phyloP scores from a whole-genome alignment of 495 filamentous ascomycete species.

The Lophium mytilinum region DNA sequence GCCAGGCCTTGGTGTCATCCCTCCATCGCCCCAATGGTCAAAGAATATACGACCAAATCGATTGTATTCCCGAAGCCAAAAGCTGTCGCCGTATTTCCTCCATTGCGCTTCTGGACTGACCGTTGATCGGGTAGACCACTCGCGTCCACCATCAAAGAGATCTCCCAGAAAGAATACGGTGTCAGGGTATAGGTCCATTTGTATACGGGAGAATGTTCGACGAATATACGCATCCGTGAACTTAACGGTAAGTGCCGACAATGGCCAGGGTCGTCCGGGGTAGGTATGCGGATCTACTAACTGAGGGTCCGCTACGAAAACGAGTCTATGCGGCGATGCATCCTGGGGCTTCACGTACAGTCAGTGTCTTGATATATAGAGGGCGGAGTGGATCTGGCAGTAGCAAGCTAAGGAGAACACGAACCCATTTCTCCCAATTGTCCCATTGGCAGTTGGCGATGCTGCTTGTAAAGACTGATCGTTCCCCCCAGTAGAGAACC shows the following conservation, averaged over 20 bases:
- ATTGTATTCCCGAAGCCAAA: conserved; percentile 75
- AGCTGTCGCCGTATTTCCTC: conserved; percentile 64
- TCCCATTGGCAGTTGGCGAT: conserved; percentile 72
- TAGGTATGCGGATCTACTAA: conserved; percentile 96
- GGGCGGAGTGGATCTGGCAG: conserved; percentile 6
- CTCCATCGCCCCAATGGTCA: conserved; percentile 39
- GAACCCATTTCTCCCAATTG: conserved; percentile 87
- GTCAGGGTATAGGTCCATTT: conserved; percentile 63
- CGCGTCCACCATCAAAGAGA: conserved; percentile 90
- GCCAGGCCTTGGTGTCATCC: conserved; percentile 10
- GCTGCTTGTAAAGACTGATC: conserved; percentile 59
- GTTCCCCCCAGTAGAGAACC: conserved; percentile 79
- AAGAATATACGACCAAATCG: conserved; percentile 76
- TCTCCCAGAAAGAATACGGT: conserved; percentile 88
- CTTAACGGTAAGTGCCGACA: conserved; percentile 66
- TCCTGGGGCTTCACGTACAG: conserved; percentile 52
- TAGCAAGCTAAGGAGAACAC: conserved; percentile 22
- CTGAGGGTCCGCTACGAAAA: conserved; percentile 93
- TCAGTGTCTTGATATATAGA: background rate
- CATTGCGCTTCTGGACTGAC: conserved; percentile 63
- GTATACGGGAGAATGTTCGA: conserved; percentile 65
- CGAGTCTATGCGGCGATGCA: conserved; percentile 75
- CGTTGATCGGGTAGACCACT: conserved; percentile 71
- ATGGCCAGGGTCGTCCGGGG: conserved; percentile 82
- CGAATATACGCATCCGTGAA: conserved; percentile 87